A percentile compares a stretch with the other conserved stretches of the same genome.
These are phyloP conservation scores for Boletus vermiculosoides DNA, from an alignment of 768 basidiomycete species.

Conservation along the genomic window DNA sequence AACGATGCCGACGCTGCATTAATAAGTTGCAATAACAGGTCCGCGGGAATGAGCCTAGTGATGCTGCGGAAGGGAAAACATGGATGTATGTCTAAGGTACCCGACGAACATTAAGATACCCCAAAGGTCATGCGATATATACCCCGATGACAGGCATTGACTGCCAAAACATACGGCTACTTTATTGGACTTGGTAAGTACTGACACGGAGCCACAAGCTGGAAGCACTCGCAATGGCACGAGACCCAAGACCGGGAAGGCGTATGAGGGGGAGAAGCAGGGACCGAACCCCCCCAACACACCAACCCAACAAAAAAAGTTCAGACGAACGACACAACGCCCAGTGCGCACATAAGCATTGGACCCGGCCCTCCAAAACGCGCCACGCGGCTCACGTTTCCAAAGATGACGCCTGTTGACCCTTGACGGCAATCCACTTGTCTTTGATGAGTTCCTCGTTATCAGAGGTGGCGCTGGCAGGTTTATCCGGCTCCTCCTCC, in stretches of 20 bases:
- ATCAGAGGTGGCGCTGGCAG: constrained; percentile 16
- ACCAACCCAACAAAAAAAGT: constrained; percentile 9
- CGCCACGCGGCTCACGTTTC: constrained; percentile 9
- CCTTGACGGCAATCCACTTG: constrained; percentile 79
- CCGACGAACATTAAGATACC: not conserved
- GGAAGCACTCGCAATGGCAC: constrained; percentile 20
- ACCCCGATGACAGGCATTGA: constrained; percentile 5
- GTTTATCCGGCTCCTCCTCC: constrained; percentile 60
- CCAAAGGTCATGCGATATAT: constrained; percentile 8
- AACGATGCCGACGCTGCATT: not conserved
- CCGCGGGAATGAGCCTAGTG: not conserved
- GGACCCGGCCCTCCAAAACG: not conserved
- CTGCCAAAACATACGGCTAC: constrained; percentile 19
- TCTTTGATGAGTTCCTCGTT: constrained; percentile 46
- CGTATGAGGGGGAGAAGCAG: not conserved
- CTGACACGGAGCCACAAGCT: constrained; percentile 15
- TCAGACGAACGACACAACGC: constrained; percentile 10
- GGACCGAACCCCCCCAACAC: not conserved
- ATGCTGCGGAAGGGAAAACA: not conserved
- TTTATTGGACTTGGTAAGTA: constrained; percentile 25
- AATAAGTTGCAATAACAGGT: not conserved
- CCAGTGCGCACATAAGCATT: not conserved
- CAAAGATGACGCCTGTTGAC: constrained; percentile 30
- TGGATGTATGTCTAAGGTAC: constrained; percentile 6
- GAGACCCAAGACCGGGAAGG: constrained; percentile 16